Conservation (phyloP, 1,284 basidiomycete genomes). For the Testicularia cyperi region DNA sequence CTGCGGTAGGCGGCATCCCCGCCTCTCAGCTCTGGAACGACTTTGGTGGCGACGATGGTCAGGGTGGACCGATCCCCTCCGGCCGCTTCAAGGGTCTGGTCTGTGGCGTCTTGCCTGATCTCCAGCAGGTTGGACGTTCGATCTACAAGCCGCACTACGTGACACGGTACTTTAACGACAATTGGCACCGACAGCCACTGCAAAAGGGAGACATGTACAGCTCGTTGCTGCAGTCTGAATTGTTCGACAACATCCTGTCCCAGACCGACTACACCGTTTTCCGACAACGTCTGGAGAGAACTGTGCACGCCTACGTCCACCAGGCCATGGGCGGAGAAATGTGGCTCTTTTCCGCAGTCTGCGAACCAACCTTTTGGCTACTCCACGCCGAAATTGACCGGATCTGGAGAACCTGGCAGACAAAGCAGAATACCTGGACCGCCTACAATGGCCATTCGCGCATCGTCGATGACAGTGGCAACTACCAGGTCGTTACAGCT, state of each 20-base stretch:
- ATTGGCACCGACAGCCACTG: slow-evolving; percentile 10
- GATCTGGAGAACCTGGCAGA: slow-evolving; percentile 16
- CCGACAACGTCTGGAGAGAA: slow-evolving; percentile 4
- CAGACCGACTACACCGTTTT: slow-evolving; percentile 5
- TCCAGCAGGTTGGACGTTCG: slow-evolving; percentile 7
- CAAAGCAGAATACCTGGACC: background rate
- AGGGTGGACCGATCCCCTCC: slow-evolving; percentile 15
- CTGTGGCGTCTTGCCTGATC: slow-evolving; percentile 18
- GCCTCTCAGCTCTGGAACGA: slow-evolving; percentile 4
- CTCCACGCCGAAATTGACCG: slow-evolving; percentile 26
- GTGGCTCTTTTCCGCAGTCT: slow-evolving; percentile 11
- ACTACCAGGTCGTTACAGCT: background rate
- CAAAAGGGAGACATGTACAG: slow-evolving; percentile 31
- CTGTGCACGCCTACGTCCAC: slow-evolving; percentile 15
- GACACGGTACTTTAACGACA: slow-evolving; percentile 20
- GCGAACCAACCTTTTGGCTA: slow-evolving; percentile 32
- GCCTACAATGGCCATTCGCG: slow-evolving; percentile 9
- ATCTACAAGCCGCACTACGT: slow-evolving; percentile 23
- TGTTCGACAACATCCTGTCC: slow-evolving; percentile 1
- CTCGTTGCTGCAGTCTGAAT: slow-evolving; percentile 1
- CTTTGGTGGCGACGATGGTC: slow-evolving; percentile 6
- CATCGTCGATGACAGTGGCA: background rate
- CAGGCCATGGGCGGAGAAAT: slow-evolving; percentile 22
- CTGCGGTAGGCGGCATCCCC: slow-evolving; percentile 2
- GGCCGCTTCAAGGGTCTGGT: slow-evolving; percentile 6